Evolutionary conservation across 805 yeast species (phyloP).

Genomic region (Candida morakotiae): DNA sequence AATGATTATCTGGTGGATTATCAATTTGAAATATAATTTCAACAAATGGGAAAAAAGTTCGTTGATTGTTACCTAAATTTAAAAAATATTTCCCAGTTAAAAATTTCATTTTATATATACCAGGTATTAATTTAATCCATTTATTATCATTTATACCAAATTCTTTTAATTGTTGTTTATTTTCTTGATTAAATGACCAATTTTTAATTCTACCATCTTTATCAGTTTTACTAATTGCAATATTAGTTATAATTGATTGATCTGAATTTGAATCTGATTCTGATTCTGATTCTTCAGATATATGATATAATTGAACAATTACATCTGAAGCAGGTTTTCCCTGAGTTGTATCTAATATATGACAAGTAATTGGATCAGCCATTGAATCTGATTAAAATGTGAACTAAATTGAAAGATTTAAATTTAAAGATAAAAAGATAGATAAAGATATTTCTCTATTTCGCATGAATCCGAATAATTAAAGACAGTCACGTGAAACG

Average conservation of each 20-base stretch:
- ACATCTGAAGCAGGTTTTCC: conserved; percentile 84
- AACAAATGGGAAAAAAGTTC: conserved; percentile 81
- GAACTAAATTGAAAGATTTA: too few species aligned
- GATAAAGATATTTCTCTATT: too few species aligned
- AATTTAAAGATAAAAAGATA: too few species aligned
- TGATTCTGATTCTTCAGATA: conserved; percentile 17
- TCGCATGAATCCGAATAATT: too few species aligned
- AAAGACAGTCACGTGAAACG: too few species aligned
- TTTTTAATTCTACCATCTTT: conserved; percentile 72
- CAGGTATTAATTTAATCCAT: conserved; percentile 45
- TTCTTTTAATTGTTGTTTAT: conserved; percentile 8
- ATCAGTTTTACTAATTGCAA: conserved; percentile 72
- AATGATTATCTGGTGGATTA: conserved; percentile 70
- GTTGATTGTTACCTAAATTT: conserved; percentile 21
- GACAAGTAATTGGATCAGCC: conserved; percentile 67
- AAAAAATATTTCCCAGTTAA: conserved; percentile 66
- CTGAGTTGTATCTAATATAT: conserved; percentile 75
- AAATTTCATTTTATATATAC: conserved; percentile 73
- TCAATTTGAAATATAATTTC: conserved; percentile 72
- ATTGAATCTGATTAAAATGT: background rate
- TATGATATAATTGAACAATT: conserved; percentile 54
- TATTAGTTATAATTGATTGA: conserved; percentile 43
- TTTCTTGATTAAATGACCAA: conserved; percentile 53
- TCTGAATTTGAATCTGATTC: too few species aligned
- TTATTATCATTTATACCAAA: background rate